These are phyloP conservation scores for Nyctanthes arbortristis DNA, from an alignment of 257 asterid species.

Conservation along the genomic window DNA sequence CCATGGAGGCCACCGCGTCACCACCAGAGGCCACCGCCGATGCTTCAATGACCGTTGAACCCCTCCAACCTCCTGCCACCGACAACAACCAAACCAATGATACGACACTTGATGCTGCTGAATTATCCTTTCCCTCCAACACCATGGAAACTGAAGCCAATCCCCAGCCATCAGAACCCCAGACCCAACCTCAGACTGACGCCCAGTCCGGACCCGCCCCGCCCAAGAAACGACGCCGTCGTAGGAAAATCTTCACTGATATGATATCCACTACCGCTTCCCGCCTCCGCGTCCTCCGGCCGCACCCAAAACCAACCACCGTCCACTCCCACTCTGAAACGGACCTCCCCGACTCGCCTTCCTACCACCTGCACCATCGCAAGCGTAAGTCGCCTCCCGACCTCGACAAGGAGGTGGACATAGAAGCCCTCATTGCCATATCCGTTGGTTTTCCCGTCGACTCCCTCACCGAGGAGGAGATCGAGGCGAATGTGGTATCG, in stretches of 20 bases:
- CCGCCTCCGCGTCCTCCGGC: slow-evolving; percentile 80
- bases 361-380: slow-evolving; percentile 54
- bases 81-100: background rate
- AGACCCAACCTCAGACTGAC: background rate
- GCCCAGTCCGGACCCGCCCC: slow-evolving; percentile 43
- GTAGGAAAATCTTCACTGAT: slow-evolving; percentile 84
- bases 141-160: slow-evolving; percentile 26
- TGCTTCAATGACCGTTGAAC: background rate
- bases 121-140: slow-evolving; percentile 25
- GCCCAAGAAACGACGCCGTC: slow-evolving; percentile 80
- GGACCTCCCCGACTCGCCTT: slow-evolving; percentile 43
- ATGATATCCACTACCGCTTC: slow-evolving; percentile 72
- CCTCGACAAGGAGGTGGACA: slow-evolving; percentile 80
- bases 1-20: slow-evolving; percentile 50
- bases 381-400: slow-evolving; percentile 54
- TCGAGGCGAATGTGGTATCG: slow-evolving; percentile 90
- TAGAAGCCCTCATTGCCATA: slow-evolving; percentile 87
- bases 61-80: slow-evolving; percentile 5
- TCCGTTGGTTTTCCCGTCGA: slow-evolving; percentile 97
- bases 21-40: slow-evolving; percentile 33
- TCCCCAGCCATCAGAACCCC: slow-evolving; percentile 27
- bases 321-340: slow-evolving; percentile 36
- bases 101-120: slow-evolving; percentile 29
- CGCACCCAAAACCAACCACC: slow-evolving; percentile 66
- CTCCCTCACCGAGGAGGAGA: slow-evolving; percentile 91